phyloP scores from a whole-genome alignment of 169 alveolate species.

The Plasmodium yoelii region DNA sequence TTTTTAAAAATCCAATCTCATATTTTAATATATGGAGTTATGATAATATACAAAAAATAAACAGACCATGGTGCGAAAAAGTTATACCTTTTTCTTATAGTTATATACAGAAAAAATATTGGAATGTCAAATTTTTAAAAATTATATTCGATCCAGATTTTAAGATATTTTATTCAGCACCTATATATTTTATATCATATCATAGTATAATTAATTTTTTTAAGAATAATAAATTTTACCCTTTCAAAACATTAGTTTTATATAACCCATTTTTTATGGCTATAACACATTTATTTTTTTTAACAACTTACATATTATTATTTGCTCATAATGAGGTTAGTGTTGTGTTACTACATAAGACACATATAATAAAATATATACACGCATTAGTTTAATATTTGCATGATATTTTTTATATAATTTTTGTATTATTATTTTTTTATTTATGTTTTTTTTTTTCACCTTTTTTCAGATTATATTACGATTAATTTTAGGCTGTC shows the following conservation, averaged over 20 bases:
- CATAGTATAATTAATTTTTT: constrained; percentile 41
- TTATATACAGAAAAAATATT: constrained; percentile 80
- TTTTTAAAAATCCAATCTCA: constrained; percentile 15
- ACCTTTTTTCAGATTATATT: constrained; percentile 52
- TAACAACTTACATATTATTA: constrained; percentile 24
- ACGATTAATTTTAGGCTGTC: constrained; percentile 47
- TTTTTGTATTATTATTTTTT: not conserved
- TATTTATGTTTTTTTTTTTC: constrained; percentile 13
- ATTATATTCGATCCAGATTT: constrained; percentile 46
- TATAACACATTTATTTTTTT: constrained; percentile 31
- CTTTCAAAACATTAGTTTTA: not conserved
- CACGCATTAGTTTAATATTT: not conserved
- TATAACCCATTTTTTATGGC: constrained; percentile 19
- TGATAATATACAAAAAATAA: not conserved
- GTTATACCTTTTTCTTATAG: constrained; percentile 77
- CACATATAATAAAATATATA: not conserved
- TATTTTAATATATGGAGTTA: constrained; percentile 18
- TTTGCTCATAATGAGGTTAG: constrained; percentile 75
- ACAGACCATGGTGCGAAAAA: constrained; percentile 83
- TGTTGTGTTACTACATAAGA: not conserved
- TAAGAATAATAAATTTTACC: not conserved
- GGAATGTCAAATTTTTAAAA: constrained; percentile 83
- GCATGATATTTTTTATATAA: not conserved
- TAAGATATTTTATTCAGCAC: constrained; percentile 46
- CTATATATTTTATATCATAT: constrained; percentile 46